These are phyloP conservation scores for Gamarada debralockiae DNA, from an alignment of 495 filamentous ascomycete species.

Conservation along the genomic window DNA sequence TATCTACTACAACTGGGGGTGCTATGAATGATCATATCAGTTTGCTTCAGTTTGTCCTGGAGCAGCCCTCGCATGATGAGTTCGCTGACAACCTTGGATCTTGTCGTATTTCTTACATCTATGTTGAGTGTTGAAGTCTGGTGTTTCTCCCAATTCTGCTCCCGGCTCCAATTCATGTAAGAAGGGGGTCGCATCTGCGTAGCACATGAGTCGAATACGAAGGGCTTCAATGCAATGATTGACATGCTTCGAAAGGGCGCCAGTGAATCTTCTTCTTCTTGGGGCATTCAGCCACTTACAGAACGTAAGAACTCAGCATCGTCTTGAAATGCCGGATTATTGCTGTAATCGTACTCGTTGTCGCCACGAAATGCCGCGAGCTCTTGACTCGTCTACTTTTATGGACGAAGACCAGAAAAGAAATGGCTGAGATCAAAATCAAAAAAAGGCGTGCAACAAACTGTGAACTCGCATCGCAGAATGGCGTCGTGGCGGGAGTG, in stretches of 20 bases:
- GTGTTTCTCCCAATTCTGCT: conserved; percentile 42
- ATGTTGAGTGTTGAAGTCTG: conserved; percentile 53
- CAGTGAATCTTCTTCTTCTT: conserved; percentile 36
- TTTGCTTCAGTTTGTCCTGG: not conserved
- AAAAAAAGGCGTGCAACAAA: too few species aligned
- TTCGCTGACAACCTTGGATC: not conserved
- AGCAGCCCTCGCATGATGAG: conserved; percentile 2
- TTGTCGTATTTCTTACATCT: conserved; percentile 49
- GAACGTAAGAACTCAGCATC: conserved; percentile 38
- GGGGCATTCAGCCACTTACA: conserved; percentile 21
- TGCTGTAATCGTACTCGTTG: conserved; percentile 41
- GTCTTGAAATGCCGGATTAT: conserved; percentile 43
- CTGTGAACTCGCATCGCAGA: too few species aligned
- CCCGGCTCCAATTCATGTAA: conserved; percentile 43
- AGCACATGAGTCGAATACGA: conserved; percentile 52
- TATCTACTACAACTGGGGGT: not conserved
- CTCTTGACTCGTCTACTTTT: too few species aligned
- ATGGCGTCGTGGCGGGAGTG: too few species aligned
- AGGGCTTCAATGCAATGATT: conserved; percentile 51
- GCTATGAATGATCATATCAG: conserved; percentile 1
- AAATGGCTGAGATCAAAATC: too few species aligned
- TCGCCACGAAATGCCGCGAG: too few species aligned
- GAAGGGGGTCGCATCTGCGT: conserved; percentile 42
- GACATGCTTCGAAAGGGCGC: conserved; percentile 37
- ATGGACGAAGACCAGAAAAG: too few species aligned